A percentile compares a stretch with the other conserved stretches of the same genome.
These are phyloP conservation scores for Cryphonectria japonica DNA, from an alignment of 2,329 filamentous ascomycete genomes.

Conservation along the genomic window DNA sequence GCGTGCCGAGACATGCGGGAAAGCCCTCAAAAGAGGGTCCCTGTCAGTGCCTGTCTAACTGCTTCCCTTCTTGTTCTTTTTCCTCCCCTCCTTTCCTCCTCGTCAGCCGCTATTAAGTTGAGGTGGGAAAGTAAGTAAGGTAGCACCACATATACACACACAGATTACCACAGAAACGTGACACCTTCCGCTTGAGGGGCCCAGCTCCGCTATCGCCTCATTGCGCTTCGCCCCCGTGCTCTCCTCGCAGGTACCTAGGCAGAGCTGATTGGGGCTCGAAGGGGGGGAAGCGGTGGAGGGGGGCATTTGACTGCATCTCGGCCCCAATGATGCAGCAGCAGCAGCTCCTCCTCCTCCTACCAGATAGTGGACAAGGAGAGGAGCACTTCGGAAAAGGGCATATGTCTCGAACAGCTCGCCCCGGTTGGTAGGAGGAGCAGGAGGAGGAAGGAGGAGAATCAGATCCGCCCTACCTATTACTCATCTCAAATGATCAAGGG, in stretches of 20 bases:
- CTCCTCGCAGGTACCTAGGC: no score
- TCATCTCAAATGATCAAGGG: no score
- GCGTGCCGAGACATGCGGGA: conserved; percentile 10
- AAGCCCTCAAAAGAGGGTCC: background rate
- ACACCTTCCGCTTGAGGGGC: conserved; percentile 6
- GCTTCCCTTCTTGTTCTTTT: background rate
- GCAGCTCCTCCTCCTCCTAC: background rate
- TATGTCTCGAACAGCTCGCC: background rate
- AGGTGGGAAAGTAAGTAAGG: background rate
- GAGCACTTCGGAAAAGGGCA: background rate
- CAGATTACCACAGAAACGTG: background rate
- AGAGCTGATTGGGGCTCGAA: no score
- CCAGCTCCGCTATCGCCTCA: background rate
- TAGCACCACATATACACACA: background rate
- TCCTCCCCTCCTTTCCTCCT: background rate
- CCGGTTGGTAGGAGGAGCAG: background rate
- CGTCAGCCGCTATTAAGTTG: background rate
- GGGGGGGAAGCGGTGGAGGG: no score
- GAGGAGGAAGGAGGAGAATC: background rate
- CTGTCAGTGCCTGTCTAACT: background rate
- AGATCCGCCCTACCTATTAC: background rate
- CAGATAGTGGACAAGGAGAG: no score
- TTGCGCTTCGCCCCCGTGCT: background rate
- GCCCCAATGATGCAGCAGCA: background rate
- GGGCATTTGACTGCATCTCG: no score